Conservation (phyloP, 1,139 yeast genomes). For the Yamadazyma atmosphaerica region DNA sequence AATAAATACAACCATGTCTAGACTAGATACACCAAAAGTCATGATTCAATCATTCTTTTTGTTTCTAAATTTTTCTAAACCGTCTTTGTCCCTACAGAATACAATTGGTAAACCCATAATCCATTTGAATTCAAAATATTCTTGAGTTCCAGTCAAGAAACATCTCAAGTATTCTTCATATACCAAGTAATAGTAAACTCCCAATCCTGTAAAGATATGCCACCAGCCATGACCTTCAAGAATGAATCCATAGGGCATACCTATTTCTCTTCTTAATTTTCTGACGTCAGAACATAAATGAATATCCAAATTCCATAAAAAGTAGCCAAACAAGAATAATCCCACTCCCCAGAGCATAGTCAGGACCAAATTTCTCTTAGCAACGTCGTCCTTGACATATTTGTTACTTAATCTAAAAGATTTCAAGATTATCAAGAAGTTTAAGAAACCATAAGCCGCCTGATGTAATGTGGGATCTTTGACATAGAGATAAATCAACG, state of each 20-base stretch:
- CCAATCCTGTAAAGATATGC: conserved; percentile 86
- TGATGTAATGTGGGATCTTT: conserved; percentile 90
- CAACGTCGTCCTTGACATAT: conserved; percentile 50
- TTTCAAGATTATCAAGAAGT: conserved; percentile 58
- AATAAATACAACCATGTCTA: no score
- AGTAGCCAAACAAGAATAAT: conserved; percentile 71
- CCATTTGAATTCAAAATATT: conserved; percentile 55
- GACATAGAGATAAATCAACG: conserved; percentile 59
- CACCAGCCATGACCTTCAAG: conserved; percentile 98
- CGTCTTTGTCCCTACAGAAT: conserved; percentile 28
- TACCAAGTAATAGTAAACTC: conserved; percentile 57
- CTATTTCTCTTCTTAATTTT: conserved; percentile 59
- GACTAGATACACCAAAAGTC: no score
- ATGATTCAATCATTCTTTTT: conserved; percentile 5
- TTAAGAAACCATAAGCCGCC: conserved; percentile 67
- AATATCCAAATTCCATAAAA: conserved; percentile 84
- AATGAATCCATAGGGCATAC: conserved; percentile 85
- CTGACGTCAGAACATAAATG: conserved; percentile 72
- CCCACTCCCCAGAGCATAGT: conserved; percentile 62
- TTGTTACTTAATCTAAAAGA: conserved; percentile 51
- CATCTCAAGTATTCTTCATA: conserved; percentile 73
- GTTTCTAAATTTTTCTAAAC: conserved; percentile 23
- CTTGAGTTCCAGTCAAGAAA: conserved; percentile 52
- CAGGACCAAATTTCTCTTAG: conserved; percentile 47
- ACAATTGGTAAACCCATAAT: conserved; percentile 43